phyloP scores from a whole-genome alignment of 2,329 filamentous ascomycete genomes.

The Fusarium concolor region DNA sequence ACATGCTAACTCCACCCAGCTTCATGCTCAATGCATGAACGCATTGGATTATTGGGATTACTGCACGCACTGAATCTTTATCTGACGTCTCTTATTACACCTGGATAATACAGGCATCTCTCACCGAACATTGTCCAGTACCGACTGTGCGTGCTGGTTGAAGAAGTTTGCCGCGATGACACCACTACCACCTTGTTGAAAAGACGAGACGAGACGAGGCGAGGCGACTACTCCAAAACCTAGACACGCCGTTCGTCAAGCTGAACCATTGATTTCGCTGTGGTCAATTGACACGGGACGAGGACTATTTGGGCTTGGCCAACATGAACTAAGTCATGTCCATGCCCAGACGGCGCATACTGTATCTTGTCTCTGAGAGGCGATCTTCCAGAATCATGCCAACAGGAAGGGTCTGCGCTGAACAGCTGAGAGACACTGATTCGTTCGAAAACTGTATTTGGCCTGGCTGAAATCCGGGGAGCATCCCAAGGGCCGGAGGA shows the following conservation, averaged over 20 bases:
- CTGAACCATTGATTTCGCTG: slow-evolving; percentile 20
- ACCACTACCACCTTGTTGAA: slow-evolving; percentile 11
- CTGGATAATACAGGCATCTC: slow-evolving; percentile 8
- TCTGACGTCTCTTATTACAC: slow-evolving; percentile 3
- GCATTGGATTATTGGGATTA: slow-evolving; percentile 27
- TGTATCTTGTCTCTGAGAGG: slow-evolving; percentile 35
- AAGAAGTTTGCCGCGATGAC: slow-evolving; percentile 13
- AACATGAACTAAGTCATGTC: slow-evolving; percentile 24
- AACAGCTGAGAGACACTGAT: slow-evolving; percentile 28
- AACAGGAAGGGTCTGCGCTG: slow-evolving; percentile 37
- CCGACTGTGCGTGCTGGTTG: too few species aligned
- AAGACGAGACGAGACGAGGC: neutral
- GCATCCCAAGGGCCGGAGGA: slow-evolving; percentile 44
- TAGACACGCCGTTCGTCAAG: slow-evolving; percentile 11
- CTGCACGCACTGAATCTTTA: slow-evolving; percentile 25
- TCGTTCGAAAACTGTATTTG: slow-evolving; percentile 39
- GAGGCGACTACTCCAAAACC: slow-evolving; percentile 1
- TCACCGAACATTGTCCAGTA: neutral
- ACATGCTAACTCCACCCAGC: slow-evolving; percentile 26
- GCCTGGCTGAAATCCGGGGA: slow-evolving; percentile 51
- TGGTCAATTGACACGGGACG: slow-evolving; percentile 27
- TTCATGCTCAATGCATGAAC: slow-evolving; percentile 43
- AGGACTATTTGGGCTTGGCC: slow-evolving; percentile 28
- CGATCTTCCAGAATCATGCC: slow-evolving; percentile 51
- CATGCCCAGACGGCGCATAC: neutral